Evolutionary conservation across 768 basidiomycete species (phyloP), one percentile per base, ranked within the genome.

Genomic region (Suillus subaureus): DNA sequence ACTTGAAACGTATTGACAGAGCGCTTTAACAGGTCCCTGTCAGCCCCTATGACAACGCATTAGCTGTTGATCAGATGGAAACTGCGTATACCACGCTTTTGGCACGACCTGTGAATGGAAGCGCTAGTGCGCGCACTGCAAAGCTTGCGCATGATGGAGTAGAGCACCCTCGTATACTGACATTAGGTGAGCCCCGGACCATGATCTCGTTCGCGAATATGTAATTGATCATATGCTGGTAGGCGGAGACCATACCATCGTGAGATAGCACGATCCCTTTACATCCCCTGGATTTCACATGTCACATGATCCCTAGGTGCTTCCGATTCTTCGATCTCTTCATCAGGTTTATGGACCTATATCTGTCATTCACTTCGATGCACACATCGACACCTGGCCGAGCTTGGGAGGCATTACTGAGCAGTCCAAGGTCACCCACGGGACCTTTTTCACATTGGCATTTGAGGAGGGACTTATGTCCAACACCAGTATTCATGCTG

Each of bases 231-330:
- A n/a, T 6, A 15, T 5, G 5, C 23, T 35, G 37, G 78, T 90
- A 35, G 93, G 93, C 43, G 93, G 93, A 15, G 92, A 93, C 71
- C 92, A 93, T 73, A 91, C 91, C 16, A 90, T 93, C 70, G 91
- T 87, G 52, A 63, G 62, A 61, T 39, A 63, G 12, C 40, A 42
- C 23, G 18, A 42, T 61, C 18, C 15, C 3, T 2, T 61, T 60
- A 11, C 26, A 40, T 26, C 8, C 37, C 62, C 28, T 18, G 4
- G 16, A 23, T 62, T 55, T 62, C 9, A 57, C 28, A 61, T 39
- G 31, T 28, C 18, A 15, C 28, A 39, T 21, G 23, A 42, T 60
- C 26, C 9, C 26, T 60, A 63, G 62, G 62, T 63, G 21, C 82
- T 92, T 21, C 91, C 92, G 5, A 92, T 93, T 70, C 82, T 94